Base-by-base conservation (phyloP, 2,329 filamentous ascomycete species). In the Acephala macrosclerotiorum region DNA sequence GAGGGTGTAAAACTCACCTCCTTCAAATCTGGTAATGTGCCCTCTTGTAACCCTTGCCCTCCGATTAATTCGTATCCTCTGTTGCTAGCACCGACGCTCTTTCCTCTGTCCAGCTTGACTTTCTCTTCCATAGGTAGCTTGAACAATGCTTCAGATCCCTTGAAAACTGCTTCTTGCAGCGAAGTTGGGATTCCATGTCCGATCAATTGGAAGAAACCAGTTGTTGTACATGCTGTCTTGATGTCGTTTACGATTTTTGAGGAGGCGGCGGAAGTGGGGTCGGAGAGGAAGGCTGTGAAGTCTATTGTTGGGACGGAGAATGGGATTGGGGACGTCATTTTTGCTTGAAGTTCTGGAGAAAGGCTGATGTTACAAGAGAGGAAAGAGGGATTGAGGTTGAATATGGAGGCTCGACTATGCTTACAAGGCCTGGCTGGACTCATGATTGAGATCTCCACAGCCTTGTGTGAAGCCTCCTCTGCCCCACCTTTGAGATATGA, bases 201-300 rank as follows among this genome's bases (percentile, higher is more conserved):
- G 14, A 77, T 74, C 42, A 86, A 79, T 69, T 85, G 83, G 75
- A 87, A 85, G 74, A 86, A 86, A 3, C 84, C 84, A 38, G 77
- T 84, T 69, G 76, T 80, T 20, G 78, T 73, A 67, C 82, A 84
- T 58, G 80, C 80, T 35, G 75, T 69, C 6, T 80, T 77, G 36
- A 84, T 76, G 55, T 80, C 75, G 0, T 76, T 65, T 3, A 80
- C 73, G 1, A 79, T 70, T 38, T 69, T 58, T 9, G 58, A 36
- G n/a, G 60, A 60, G 33, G 58, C 60, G 29, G 64, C 6, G 12
- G 68, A 73, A 20, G 62, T 59, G 5, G 68, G 70, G 25, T 65
- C 58, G 7, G 18, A 12, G 35, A 73, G 65, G 45, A 66, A 74
- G 18, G 70, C 63, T 2, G 70, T 61, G 26, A 73, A 68, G 49